Percentiles rank a stretch among this genome's conserved stretches.
These are phyloP conservation scores for Syzygium grande DNA, from an alignment of 345 rosid genomes.

Conservation along the genomic window DNA sequence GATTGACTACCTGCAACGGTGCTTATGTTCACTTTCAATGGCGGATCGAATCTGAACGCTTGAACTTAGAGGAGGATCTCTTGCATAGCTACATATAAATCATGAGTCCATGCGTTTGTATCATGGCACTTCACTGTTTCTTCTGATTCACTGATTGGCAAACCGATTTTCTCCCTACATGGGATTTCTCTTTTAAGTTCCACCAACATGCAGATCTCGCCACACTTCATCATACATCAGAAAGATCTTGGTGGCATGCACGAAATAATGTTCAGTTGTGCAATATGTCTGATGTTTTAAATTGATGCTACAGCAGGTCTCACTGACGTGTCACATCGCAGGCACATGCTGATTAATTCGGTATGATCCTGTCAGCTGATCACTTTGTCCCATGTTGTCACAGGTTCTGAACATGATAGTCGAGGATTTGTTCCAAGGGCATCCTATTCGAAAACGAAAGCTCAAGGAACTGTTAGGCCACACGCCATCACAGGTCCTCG, in stretches of 20 bases:
- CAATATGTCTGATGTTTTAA: background rate
- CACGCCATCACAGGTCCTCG: conserved; percentile 85
- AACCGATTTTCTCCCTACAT: background rate
- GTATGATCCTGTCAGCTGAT: background rate
- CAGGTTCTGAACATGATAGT: conserved; percentile 85
- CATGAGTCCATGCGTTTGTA: background rate
- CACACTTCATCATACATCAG: background rate
- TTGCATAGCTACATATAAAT: background rate
- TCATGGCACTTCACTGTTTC: background rate
- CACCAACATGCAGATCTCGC: background rate
- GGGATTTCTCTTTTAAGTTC: background rate
- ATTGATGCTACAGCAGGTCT: background rate
- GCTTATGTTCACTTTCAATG: background rate
- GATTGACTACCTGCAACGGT: background rate
- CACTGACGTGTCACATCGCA: background rate
- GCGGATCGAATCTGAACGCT: background rate
- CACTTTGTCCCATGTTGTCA: background rate
- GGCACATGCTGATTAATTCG: background rate
- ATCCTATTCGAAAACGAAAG: conserved; percentile 82
- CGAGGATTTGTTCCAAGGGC: conserved; percentile 88
- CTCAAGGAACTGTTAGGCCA: conserved; percentile 92
- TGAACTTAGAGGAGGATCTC: background rate
- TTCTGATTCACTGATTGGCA: background rate
- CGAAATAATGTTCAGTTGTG: background rate
- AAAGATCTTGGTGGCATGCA: background rate